phyloP scores from a whole-genome alignment of 305 asterid species.

The Fraxinus baroniana region DNA sequence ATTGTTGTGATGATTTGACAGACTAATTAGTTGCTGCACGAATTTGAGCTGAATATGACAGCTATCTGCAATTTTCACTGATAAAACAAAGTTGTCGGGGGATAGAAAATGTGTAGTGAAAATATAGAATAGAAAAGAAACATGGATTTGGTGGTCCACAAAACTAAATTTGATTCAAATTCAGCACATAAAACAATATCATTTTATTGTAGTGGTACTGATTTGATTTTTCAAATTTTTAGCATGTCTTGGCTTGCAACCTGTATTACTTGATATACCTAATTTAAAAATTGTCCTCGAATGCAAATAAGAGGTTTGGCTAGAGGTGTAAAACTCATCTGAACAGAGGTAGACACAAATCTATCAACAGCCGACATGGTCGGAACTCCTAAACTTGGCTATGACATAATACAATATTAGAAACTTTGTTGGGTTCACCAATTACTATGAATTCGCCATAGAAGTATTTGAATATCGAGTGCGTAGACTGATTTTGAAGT shows the following conservation, averaged over 20 bases:
- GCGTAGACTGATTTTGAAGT: neutral
- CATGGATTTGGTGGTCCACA: neutral
- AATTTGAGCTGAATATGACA: neutral
- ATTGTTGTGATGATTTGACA: neutral
- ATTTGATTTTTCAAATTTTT: no score
- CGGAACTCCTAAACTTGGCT: neutral
- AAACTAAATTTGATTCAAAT: neutral
- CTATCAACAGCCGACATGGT: neutral
- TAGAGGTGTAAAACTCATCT: neutral
- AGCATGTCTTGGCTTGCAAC: neutral
- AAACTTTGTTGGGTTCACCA: neutral
- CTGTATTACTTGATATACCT: neutral
- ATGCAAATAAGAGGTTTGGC: neutral
- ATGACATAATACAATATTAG: neutral
- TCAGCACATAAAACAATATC: neutral
- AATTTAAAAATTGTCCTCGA: neutral
- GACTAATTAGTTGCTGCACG: neutral
- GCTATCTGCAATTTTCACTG: neutral
- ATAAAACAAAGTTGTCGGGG: neutral
- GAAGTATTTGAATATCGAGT: neutral
- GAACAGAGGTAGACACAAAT: no score
- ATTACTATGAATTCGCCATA: neutral
- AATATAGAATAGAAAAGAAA: neutral
- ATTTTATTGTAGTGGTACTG: neutral
- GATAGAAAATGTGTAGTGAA: neutral